Conservation (phyloP, 2,329 filamentous ascomycete species). For the Zymoseptoria ardabiliae region DNA sequence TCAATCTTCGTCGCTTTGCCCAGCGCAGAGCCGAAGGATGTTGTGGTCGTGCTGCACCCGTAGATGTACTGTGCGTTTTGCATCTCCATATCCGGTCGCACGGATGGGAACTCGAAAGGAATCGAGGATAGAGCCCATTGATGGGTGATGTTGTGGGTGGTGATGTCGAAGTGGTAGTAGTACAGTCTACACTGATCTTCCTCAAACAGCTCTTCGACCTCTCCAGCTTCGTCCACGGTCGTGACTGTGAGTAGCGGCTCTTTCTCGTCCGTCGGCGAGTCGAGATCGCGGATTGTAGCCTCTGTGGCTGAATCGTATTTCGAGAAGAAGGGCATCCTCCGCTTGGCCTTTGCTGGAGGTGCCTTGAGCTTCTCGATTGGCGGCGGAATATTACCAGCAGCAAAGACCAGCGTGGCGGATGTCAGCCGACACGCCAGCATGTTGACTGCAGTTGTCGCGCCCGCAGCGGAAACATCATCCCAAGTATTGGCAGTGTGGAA, state of each 20-base stretch:
- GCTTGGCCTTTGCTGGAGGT: conserved; percentile 27
- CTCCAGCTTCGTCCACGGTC: conserved; percentile 2
- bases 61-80: conserved; percentile 54
- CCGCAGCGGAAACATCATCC: conserved; percentile 42
- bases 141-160: conserved; percentile 41
- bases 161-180: conserved; percentile 56
- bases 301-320: conserved; percentile 34
- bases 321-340: conserved; percentile 41
- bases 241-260: conserved; percentile 20
- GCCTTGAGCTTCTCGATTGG: conserved; percentile 31
- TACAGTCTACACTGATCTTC: conserved; percentile 63
- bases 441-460: conserved; percentile 44
- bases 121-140: conserved; percentile 60
- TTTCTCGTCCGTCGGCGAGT: conserved; percentile 24
- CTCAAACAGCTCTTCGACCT: conserved; percentile 34
- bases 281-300: conserved; percentile 22
- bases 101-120: conserved; percentile 60
- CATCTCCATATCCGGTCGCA: conserved; percentile 52
- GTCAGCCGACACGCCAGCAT: conserved; percentile 61
- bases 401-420: conserved; percentile 57
- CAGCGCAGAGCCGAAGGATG: conserved; percentile 52
- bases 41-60: conserved; percentile 55
- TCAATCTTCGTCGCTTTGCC: conserved; percentile 62
- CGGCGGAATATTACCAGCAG: conserved; percentile 53
- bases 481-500: conserved; percentile 68